Base-by-base conservation (phyloP, 495 filamentous ascomycete species). In the Neurospora tetraspora region DNA sequence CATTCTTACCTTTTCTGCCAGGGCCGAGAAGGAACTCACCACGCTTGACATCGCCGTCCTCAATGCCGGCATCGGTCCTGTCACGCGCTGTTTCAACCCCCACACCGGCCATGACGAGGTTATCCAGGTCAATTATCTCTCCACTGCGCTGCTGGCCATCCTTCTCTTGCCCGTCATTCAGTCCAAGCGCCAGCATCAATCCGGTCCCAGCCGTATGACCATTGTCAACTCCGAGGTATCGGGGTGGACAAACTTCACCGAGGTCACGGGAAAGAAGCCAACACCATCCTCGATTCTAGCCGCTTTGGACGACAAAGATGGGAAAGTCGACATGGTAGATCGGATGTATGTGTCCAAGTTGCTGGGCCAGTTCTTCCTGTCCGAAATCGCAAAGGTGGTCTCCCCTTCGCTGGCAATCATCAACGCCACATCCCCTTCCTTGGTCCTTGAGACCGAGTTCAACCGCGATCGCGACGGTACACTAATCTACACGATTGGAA, bases 81-180 rank as follows among this genome's bases (percentile, higher is more conserved):
- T 73, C 5, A 45, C 75, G 16, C 74, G 69, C 8, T 70, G 40
- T 1, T 83, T 74, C 20, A 69, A 72, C 9, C 40, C 53, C 1
- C 72, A 71, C 20, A 76, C 74, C 1, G 82, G 82, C 5, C 80
- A 84, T 45, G 86, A 87, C 73, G 76, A 79, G 10, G 79, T 77
- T 3, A 79, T 89, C 18, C 87, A 86, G 0, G 83, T 87, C 31
- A 90, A 90, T 68, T 84, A 85, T 3, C 75, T 88, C 71, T 84
- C 80, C 16, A 87, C 81, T 0, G 73, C 84, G 1, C 76, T 89
- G 0, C 80, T 89, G 0, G 71, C 81, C 12, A 70, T 80, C 23
- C 70, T 80, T 16, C 76, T 81, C 8, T 39, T 81, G 0, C 79
- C 77, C n/a, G 68, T 81, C 4, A 70, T 88, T 0, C 83, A 83